Evolutionary conservation across 2,329 filamentous ascomycete species (phyloP).

Genomic region (Neonectria magnoliae): DNA sequence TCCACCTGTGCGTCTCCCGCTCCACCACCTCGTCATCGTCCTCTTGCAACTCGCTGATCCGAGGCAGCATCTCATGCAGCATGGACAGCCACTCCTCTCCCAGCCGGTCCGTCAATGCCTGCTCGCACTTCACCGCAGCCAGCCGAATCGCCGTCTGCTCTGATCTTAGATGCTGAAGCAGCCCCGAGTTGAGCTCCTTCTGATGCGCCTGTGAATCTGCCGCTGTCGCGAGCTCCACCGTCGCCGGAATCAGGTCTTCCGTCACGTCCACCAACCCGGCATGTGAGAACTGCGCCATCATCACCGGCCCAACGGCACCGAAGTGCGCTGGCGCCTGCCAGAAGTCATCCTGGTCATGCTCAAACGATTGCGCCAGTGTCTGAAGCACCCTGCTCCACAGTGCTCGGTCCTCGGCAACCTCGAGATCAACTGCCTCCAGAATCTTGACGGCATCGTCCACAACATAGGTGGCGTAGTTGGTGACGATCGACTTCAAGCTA

Average conservation of each 20-base stretch:
- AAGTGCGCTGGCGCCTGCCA: conserved; percentile 96
- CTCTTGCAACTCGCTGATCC: conserved; percentile 94
- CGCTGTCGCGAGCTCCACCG: conserved; percentile 82
- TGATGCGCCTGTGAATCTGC: conserved; percentile 89
- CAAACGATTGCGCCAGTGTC: conserved; percentile 79
- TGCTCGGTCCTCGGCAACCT: conserved; percentile 57
- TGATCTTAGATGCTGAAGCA: conserved; percentile 82
- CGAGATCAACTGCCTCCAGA: conserved; percentile 63
- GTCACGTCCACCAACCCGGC: conserved; percentile 56
- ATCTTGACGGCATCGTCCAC: conserved; percentile 77
- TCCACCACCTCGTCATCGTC: conserved; percentile 96
- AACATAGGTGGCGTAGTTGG: conserved; percentile 87
- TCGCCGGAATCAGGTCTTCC: conserved; percentile 73
- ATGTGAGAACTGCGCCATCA: conserved; percentile 73
- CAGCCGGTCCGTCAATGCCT: conserved; percentile 79
- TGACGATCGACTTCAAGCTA: conserved; percentile 92
- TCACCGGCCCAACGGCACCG: conserved; percentile 71
- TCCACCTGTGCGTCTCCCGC: conserved; percentile 88
- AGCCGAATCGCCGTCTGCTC: conserved; percentile 78
- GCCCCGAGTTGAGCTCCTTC: conserved; percentile 82
- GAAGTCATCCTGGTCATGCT: conserved; percentile 93
- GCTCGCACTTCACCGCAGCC: conserved; percentile 84
- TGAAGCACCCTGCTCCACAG: conserved; percentile 77
- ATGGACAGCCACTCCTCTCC: conserved; percentile 94
- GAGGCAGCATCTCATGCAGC: conserved; percentile 94